Percentiles rank a stretch among this genome's conserved stretches.
phyloP scores from a whole-genome alignment of 1,139 yeast genomes.

The Sugiyamaella paludigena region DNA sequence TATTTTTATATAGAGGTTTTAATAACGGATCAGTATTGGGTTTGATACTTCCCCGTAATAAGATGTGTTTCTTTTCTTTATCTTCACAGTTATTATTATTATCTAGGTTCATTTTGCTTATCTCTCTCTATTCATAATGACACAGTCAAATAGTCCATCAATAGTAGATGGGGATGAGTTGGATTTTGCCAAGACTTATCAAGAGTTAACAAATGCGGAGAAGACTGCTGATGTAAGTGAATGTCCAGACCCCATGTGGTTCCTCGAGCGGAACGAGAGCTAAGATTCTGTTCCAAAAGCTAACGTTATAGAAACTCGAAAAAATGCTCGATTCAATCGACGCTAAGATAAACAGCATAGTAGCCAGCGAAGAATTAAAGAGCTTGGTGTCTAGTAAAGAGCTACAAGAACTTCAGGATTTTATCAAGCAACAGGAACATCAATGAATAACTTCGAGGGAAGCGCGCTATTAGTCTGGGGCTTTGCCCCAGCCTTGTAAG shows the following conservation, averaged over 20 bases:
- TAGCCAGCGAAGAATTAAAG: conserved; percentile 32
- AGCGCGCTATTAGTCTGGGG: conserved; percentile 1
- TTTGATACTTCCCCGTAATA: too few relatives aligned
- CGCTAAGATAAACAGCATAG: conserved; percentile 50
- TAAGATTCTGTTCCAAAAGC: background rate
- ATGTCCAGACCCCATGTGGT: background rate
- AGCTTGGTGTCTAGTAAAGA: conserved; percentile 18
- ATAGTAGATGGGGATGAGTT: background rate
- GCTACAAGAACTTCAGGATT: conserved; percentile 18
- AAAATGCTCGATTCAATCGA: conserved; percentile 55
- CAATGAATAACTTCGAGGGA: background rate
- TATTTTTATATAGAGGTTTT: too few relatives aligned
- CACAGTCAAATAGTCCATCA: too few relatives aligned
- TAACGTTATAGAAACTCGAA: conserved; percentile 43
- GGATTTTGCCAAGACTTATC: conserved; percentile 48
- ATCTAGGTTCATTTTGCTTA: too few relatives aligned
- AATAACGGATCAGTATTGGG: too few relatives aligned
- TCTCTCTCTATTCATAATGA: too few relatives aligned
- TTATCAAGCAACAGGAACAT: conserved; percentile 14
- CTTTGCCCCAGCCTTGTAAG: conserved; percentile 1
- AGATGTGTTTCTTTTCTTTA: too few relatives aligned
- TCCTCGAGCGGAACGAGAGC: background rate
- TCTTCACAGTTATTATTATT: too few relatives aligned
- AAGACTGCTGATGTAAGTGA: conserved; percentile 47
- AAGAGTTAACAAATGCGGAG: conserved; percentile 56